phyloP scores from a whole-genome alignment of 352 stramenopile genomes.

The Globisporangium mamillatum region DNA sequence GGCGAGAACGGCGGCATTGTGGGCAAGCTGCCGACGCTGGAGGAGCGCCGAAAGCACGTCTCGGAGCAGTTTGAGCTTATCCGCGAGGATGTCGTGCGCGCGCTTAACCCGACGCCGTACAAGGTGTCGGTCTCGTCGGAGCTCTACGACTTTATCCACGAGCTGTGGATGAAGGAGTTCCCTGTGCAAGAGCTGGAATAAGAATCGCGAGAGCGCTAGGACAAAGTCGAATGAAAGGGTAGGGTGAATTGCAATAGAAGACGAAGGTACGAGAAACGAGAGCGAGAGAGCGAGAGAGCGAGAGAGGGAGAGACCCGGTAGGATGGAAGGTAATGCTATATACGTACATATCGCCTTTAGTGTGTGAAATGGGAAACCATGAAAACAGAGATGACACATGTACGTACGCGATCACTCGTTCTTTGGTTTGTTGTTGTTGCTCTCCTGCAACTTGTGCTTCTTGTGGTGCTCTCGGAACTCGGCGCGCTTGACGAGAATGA shows the following conservation, averaged over 20 bases:
- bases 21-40: slow-evolving; percentile 57
- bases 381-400: not conserved
- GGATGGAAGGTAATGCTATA: slow-evolving; percentile 7
- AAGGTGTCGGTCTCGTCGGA: slow-evolving; percentile 90
- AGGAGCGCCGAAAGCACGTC: slow-evolving; percentile 86
- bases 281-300: not conserved
- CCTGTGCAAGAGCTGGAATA: slow-evolving; percentile 81
- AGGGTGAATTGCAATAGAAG: slow-evolving; percentile 1
- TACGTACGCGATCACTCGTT: slow-evolving; percentile 24
- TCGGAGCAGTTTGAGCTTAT: slow-evolving; percentile 91
- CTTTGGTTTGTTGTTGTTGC: slow-evolving; percentile 33
- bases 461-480: slow-evolving; percentile 57
- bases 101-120: slow-evolving; percentile 95
- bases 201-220: slow-evolving; percentile 9
- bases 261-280: not conserved
- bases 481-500: slow-evolving; percentile 73
- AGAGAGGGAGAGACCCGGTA: not conserved
- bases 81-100: slow-evolving; percentile 93
- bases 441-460: slow-evolving; percentile 30
- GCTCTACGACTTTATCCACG: slow-evolving; percentile 94
- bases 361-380: not conserved
- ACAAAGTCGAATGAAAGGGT: not conserved
- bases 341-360: slow-evolving; percentile 12
- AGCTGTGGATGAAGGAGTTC: slow-evolving; percentile 94
- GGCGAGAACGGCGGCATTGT: slow-evolving; percentile 73